phyloP scores from a whole-genome alignment of 352 stramenopile species.

The Phytophthora brassicae region DNA sequence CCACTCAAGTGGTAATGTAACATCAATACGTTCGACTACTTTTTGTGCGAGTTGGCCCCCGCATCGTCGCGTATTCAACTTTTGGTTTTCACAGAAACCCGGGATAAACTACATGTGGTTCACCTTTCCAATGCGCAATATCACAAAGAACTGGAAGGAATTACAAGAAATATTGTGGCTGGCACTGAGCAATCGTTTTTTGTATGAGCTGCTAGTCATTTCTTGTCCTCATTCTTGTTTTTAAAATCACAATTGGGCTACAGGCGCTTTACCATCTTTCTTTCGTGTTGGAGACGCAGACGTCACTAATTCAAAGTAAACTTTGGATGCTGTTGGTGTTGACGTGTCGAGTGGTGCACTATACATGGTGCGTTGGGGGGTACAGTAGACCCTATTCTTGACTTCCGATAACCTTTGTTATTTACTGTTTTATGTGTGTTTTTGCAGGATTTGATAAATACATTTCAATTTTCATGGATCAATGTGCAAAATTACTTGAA shows the following conservation, averaged over 20 bases:
- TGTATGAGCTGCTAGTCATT: conserved; percentile 30
- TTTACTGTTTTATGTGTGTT: too few relatives aligned
- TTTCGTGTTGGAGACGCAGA: conserved; percentile 22
- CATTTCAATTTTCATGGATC: too few relatives aligned
- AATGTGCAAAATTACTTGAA: too few relatives aligned
- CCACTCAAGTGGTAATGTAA: too few relatives aligned
- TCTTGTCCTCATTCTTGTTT: conserved; percentile 1
- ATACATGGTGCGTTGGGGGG: conserved; percentile 8
- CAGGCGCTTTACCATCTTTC: conserved; percentile 23
- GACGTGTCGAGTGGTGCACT: conserved; percentile 14
- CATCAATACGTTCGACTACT: too few relatives aligned
- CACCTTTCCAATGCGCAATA: conserved; percentile 30
- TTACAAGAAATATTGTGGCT: conserved; percentile 7
- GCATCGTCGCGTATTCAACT: too few relatives aligned
- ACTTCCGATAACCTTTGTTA: too few relatives aligned
- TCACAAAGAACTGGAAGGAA: conserved; percentile 29
- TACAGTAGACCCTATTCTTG: too few relatives aligned
- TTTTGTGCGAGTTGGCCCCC: too few relatives aligned
- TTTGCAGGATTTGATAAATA: too few relatives aligned
- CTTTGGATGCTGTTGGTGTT: conserved; percentile 26
- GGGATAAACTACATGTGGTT: too few relatives aligned
- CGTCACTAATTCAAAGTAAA: conserved; percentile 23
- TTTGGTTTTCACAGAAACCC: too few relatives aligned
- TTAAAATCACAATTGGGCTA: conserved; percentile 12
- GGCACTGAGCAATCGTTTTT: conserved; percentile 13